phyloP scores from a whole-genome alignment of 192 early-diverging fungal genomes.

The Hyaloraphidium curvatum region DNA sequence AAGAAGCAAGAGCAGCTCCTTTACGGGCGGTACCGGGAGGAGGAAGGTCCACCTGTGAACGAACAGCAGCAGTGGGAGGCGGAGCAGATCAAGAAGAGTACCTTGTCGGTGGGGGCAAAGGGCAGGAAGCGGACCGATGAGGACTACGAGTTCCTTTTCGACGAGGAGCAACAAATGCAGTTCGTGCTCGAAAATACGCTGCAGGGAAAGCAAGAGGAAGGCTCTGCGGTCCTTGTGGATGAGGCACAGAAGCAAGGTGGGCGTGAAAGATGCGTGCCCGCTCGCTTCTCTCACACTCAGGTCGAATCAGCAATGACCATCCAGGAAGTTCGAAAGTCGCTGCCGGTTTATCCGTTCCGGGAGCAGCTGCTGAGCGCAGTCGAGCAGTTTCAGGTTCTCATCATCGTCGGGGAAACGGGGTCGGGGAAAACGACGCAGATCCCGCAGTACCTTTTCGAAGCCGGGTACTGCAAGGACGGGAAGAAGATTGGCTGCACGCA shows the following conservation, averaged over 20 bases:
- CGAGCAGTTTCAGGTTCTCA: constrained; percentile 64
- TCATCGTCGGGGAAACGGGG: constrained; percentile 94
- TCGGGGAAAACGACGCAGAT: constrained; percentile 98
- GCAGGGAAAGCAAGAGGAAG: constrained; percentile 27
- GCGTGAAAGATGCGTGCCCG: constrained; percentile 43
- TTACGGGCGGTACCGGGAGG: constrained; percentile 77
- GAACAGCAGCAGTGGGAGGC: constrained; percentile 93
- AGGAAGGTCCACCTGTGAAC: constrained; percentile 35
- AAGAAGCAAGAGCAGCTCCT: constrained; percentile 78
- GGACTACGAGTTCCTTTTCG: constrained; percentile 88
- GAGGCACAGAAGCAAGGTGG: constrained; percentile 20
- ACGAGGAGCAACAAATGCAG: constrained; percentile 67
- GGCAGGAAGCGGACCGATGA: constrained; percentile 21
- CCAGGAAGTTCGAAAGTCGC: constrained; percentile 56
- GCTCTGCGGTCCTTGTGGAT: constrained; percentile 25
- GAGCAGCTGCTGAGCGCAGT: constrained; percentile 69
- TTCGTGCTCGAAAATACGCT: constrained; percentile 63
- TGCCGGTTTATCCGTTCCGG: constrained; percentile 80
- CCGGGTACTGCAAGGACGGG: constrained; percentile 73
- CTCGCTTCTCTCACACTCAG: constrained; percentile 2
- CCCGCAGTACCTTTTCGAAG: constrained; percentile 89
- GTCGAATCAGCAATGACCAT: constrained; percentile 32
- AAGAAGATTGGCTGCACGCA: constrained; percentile 91
- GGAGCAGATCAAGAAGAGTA: constrained; percentile 44
- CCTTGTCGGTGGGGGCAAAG: constrained; percentile 27